phyloP scores from a whole-genome alignment of 768 basidiomycete genomes.

The Sporobolomyces roseus region DNA sequence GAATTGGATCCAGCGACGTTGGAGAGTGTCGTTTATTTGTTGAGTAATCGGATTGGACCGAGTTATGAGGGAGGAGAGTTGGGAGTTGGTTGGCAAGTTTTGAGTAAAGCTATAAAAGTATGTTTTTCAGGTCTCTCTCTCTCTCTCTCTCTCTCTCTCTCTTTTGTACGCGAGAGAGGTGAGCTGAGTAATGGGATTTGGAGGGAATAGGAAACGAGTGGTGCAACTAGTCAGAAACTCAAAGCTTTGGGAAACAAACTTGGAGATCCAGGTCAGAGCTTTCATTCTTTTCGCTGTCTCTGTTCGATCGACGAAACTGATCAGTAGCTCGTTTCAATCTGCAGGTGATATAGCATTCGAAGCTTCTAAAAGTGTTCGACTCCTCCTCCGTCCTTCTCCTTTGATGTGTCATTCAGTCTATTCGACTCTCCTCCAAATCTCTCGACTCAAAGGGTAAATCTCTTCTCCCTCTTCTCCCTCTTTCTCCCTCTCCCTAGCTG shows the following conservation, averaged over 20 bases:
- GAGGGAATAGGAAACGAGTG: conserved; percentile 30
- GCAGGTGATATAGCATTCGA: conserved; percentile 63
- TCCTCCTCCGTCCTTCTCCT: conserved; percentile 67
- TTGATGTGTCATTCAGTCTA: conserved; percentile 66
- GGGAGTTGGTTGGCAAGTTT: conserved; percentile 48
- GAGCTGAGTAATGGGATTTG: no score
- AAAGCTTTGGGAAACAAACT: conserved; percentile 60
- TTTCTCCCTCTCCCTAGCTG: not conserved
- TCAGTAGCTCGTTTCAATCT: not conserved
- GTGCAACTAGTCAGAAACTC: conserved; percentile 52
- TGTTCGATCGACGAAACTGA: no score
- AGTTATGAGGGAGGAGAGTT: conserved; percentile 50
- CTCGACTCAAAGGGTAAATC: conserved; percentile 50
- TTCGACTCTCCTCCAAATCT: conserved; percentile 63
- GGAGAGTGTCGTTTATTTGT: conserved; percentile 50
- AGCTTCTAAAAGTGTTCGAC: conserved; percentile 71
- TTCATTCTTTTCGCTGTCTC: not conserved
- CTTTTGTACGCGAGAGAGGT: no score
- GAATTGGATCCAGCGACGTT: conserved; percentile 65
- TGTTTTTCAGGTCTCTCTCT: not conserved
- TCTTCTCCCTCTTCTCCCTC: not conserved
- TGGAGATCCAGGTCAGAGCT: conserved; percentile 79
- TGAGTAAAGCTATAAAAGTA: conserved; percentile 33
- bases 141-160: not conserved
- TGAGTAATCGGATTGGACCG: conserved; percentile 31